Evolutionary conservation across 2,329 filamentous ascomycete species (phyloP).

Genomic region (Volutella citrinella): DNA sequence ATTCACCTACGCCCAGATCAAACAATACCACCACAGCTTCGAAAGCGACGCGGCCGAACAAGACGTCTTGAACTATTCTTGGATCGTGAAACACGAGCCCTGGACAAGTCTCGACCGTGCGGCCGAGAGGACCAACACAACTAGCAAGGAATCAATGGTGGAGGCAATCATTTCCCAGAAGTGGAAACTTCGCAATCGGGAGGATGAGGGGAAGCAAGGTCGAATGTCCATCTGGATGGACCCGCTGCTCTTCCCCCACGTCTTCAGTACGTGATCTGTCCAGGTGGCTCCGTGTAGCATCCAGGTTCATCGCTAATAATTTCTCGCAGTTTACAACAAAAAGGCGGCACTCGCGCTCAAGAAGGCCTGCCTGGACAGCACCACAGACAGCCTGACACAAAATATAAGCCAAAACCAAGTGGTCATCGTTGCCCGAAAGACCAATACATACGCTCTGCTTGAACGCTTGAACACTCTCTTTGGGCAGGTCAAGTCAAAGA

Average conservation of each 20-base stretch:
- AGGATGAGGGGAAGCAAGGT: slow-evolving; percentile 42
- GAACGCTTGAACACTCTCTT: slow-evolving; percentile 32
- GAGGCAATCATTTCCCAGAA: slow-evolving; percentile 47
- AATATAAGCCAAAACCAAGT: too few species aligned
- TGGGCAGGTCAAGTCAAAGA: slow-evolving; percentile 21
- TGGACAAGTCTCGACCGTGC: slow-evolving; percentile 45
- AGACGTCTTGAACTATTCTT: slow-evolving; percentile 28
- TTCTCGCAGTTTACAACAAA: too few species aligned
- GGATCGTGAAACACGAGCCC: slow-evolving; percentile 39
- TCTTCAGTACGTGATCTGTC: slow-evolving; percentile 39
- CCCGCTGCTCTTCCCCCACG: slow-evolving; percentile 39
- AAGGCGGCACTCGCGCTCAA: slow-evolving; percentile 21
- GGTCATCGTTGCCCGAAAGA: slow-evolving; percentile 29
- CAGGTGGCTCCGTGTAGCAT: too few species aligned
- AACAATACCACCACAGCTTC: slow-evolving; percentile 35
- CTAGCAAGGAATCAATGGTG: too few species aligned
- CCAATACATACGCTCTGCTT: slow-evolving; percentile 30
- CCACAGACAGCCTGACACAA: too few species aligned
- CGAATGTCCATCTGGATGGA: slow-evolving; percentile 37
- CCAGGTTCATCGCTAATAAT: too few species aligned
- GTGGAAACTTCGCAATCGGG: slow-evolving; percentile 49
- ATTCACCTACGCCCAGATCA: slow-evolving; percentile 48
- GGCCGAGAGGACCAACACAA: too few species aligned
- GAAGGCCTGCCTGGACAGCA: too few species aligned
- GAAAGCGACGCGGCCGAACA: slow-evolving; percentile 3